phyloP scores from a whole-genome alignment of 2,329 filamentous ascomycete species.

The Phaeoacremonium minimum region DNA sequence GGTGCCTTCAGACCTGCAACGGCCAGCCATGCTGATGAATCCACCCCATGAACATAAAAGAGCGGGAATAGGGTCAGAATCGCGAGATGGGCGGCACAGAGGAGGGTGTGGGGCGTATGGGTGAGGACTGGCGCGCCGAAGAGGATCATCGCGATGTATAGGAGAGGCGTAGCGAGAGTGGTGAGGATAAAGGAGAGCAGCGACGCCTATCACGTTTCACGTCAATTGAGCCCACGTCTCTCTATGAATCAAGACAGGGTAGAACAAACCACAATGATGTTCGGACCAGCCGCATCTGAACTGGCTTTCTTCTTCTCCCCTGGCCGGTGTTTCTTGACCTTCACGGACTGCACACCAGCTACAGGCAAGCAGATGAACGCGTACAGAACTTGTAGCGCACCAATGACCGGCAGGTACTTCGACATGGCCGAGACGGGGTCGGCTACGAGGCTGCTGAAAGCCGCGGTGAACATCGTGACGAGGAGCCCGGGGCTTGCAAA shows the following conservation, averaged over 20 bases:
- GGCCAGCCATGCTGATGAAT: conserved; percentile 64
- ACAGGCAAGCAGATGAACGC: conserved; percentile 60
- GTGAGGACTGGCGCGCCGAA: conserved; percentile 89
- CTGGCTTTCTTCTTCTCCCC: conserved; percentile 40
- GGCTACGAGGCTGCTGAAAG: conserved; percentile 22
- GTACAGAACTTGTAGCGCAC: conserved; percentile 38
- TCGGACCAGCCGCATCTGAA: conserved; percentile 36
- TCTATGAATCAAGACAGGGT: conserved; percentile 3
- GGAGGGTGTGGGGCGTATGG: conserved; percentile 71
- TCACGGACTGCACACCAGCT: conserved; percentile 41
- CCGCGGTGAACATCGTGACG: conserved; percentile 16
- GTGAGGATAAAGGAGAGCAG: conserved; percentile 54
- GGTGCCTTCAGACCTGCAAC: conserved; percentile 65
- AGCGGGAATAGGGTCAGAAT: conserved; percentile 75
- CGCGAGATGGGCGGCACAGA: conserved; percentile 78
- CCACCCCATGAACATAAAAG: conserved; percentile 81
- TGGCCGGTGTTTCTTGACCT: conserved; percentile 44
- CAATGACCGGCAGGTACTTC: conserved; percentile 21
- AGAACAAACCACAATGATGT: conserved; percentile 39
- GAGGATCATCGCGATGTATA: conserved; percentile 67
- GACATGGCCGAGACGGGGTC: conserved; percentile 22
- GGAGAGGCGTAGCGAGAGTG: conserved; percentile 61
- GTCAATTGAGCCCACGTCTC: too few species aligned
- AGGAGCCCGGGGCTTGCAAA: conserved; percentile 21
- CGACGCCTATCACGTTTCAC: too few species aligned